Percentiles rank a stretch among this genome's conserved stretches.
Evolutionary conservation across 2,329 filamentous ascomycete genomes (phyloP).

Genomic region (Pseudopyricularia javanii): DNA sequence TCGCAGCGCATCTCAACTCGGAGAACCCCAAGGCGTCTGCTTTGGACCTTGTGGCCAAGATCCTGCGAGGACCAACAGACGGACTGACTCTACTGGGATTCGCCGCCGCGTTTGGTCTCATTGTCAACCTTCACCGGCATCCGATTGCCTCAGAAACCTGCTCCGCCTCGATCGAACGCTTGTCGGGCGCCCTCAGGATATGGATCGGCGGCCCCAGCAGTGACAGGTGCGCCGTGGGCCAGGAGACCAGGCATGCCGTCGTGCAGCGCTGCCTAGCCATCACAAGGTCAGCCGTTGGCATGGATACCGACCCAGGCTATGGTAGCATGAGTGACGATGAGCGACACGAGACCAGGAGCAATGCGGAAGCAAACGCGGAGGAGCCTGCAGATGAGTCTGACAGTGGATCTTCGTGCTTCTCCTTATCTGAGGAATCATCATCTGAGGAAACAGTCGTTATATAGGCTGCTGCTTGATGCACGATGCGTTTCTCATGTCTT

Average conservation of each 20-base stretch:
- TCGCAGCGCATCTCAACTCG: conserved; percentile 38
- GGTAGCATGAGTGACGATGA: conserved; percentile 37
- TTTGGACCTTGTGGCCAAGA: conserved; percentile 34
- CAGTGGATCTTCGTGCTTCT: conserved; percentile 1
- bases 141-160: conserved; percentile 33
- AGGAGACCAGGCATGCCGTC: conserved; percentile 37
- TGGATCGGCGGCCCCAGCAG: conserved; percentile 46
- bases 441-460: background rate
- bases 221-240: conserved; percentile 36
- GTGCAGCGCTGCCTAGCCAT: conserved; percentile 43
- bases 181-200: conserved; percentile 44
- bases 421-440: background rate
- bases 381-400: conserved; percentile 19
- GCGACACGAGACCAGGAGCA: background rate
- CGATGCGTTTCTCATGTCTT: background rate
- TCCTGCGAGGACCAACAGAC: conserved; percentile 27
- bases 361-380: background rate
- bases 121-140: conserved; percentile 38
- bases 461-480: background rate
- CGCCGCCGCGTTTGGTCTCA: conserved; percentile 44
- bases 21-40: conserved; percentile 12
- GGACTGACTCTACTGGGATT: conserved; percentile 45
- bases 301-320: conserved; percentile 49
- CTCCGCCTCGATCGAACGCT: conserved; percentile 35
- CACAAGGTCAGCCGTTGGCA: conserved; percentile 44